A percentile compares a stretch with the other conserved stretches of the same genome.
phyloP scores from a whole-genome alignment of 2,329 filamentous ascomycete species.

The Chaetomiaceae sp. region DNA sequence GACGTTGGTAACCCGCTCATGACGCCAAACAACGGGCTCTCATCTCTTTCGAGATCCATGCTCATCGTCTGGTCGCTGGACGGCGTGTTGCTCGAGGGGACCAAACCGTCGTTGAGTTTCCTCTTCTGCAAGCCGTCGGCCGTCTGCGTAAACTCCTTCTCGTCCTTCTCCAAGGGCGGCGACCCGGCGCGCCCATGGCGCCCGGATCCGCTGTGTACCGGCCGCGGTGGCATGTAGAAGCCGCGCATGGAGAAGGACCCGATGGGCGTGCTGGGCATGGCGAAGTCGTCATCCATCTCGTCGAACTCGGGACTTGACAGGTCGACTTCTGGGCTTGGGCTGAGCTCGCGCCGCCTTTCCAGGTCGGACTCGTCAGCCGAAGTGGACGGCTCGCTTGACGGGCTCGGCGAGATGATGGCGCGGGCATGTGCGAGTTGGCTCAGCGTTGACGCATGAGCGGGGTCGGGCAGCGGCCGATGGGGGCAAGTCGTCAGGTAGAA shows the following conservation, averaged over 20 bases:
- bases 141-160: slow-evolving; percentile 95
- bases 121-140: slow-evolving; percentile 75
- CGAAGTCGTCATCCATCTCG: slow-evolving; percentile 57
- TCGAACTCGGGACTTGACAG: slow-evolving; percentile 84
- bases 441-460: slow-evolving; percentile 46
- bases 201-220: slow-evolving; percentile 38
- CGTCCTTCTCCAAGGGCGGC: slow-evolving; percentile 86
- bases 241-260: slow-evolving; percentile 57
- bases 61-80: slow-evolving; percentile 31
- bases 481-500: slow-evolving; percentile 91
- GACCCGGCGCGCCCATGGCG: slow-evolving; percentile 71
- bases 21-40: slow-evolving; percentile 49
- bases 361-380: slow-evolving; percentile 66
- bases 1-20: slow-evolving; percentile 28
- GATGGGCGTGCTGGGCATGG: slow-evolving; percentile 58
- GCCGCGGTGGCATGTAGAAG: slow-evolving; percentile 37
- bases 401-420: slow-evolving; percentile 74
- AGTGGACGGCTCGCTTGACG: slow-evolving; percentile 64
- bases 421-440: slow-evolving; percentile 47
- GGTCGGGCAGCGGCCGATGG: slow-evolving; percentile 74
- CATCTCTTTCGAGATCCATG: slow-evolving; percentile 43
- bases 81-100: slow-evolving; percentile 25
- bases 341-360: slow-evolving; percentile 64
- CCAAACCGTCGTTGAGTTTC: slow-evolving; percentile 49
- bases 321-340: slow-evolving; percentile 89